Evolutionary conservation across 352 stramenopile genomes (phyloP), one percentile per base, ranked within the genome.

Genomic region (Globisporangium abappressorium): DNA sequence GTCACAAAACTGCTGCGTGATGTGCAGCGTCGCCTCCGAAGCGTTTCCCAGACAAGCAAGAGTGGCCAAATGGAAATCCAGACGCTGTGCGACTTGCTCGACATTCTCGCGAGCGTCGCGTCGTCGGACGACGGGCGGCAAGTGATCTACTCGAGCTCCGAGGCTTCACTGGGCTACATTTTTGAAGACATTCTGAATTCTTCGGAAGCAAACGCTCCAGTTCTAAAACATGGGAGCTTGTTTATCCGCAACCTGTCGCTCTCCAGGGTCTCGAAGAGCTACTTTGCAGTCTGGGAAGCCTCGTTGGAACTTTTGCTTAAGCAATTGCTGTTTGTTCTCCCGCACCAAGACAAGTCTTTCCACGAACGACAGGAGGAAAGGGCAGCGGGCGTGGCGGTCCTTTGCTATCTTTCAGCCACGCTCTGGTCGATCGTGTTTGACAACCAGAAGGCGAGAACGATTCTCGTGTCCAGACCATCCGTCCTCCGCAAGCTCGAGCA

Each of bases 241-340:
- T 77, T 90, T 8, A 12, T 92, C 34, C 79, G 84, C 33, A 91
- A 92, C 59, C 71, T 92, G 57, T 76, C 81, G 28, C 70, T 90
- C 5, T 84, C 79, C n/a, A 71, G 79, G 62, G 57, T 75, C 20
- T 72, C 81, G 24, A 89, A 81, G 56, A 88, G 72, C 70, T 68
- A 91, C 61, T 84, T 88, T 47, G 72, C 74, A 0, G 26, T 91
- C n/a, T 92, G 82, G 82, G 82, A 91, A 51, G 61, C 75, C 4
- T 43, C 75, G 8, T 46, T 92, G 30, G 67, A 85, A 46, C 38
- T 60, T 26, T 63, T 90, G 46, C 49, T 90, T 51, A 57, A 66
- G 20, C 79, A 67, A 51, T 53, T 75, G 24, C 60, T 72, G 43
- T 5, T 57, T n/a, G 22, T 51, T 24, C 43, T 51, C 7, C 43